Evolutionary conservation across 163 green algal genomes (phyloP).

Genomic region (Prototheca wickerhamii): DNA sequence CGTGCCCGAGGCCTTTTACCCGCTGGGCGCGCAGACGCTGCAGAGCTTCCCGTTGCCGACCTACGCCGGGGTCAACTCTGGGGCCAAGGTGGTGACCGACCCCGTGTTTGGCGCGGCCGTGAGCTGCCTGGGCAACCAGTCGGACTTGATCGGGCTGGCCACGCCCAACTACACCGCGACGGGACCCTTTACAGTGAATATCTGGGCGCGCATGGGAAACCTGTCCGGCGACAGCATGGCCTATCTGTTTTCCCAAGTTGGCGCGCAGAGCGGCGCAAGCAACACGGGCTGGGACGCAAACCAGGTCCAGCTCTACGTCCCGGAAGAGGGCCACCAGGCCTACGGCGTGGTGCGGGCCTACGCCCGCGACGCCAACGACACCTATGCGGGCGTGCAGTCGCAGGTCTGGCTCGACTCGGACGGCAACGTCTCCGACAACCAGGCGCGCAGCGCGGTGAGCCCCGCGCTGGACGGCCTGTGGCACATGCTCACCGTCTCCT

Average conservation of each 20-base stretch:
- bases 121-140: constrained; percentile 5
- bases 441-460: not conserved
- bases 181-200: constrained; percentile 51
- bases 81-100: constrained; percentile 10
- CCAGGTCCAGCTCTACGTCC: constrained; percentile 43
- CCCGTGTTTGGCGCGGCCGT: constrained; percentile 23
- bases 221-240: constrained; percentile 7
- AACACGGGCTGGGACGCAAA: constrained; percentile 19
- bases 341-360: constrained; percentile 40
- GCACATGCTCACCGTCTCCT: constrained; percentile 62
- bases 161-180: constrained; percentile 27
- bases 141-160: constrained; percentile 18
- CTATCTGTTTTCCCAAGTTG: constrained; percentile 39
- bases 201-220: constrained; percentile 45
- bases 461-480: constrained; percentile 41
- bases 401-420: constrained; percentile 45
- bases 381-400: not conserved
- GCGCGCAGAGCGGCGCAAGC: constrained; percentile 5
- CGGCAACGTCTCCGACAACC: constrained; percentile 24
- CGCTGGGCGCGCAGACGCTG: constrained; percentile 12
- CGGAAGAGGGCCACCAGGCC: constrained; percentile 24
- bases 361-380: constrained; percentile 54
- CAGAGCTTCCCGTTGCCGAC: constrained; percentile 24
- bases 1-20: constrained; percentile 21
- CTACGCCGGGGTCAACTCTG: constrained; percentile 3